Evolutionary conservation across 768 basidiomycete genomes (phyloP).

Genomic region (Suillus subaureus): DNA sequence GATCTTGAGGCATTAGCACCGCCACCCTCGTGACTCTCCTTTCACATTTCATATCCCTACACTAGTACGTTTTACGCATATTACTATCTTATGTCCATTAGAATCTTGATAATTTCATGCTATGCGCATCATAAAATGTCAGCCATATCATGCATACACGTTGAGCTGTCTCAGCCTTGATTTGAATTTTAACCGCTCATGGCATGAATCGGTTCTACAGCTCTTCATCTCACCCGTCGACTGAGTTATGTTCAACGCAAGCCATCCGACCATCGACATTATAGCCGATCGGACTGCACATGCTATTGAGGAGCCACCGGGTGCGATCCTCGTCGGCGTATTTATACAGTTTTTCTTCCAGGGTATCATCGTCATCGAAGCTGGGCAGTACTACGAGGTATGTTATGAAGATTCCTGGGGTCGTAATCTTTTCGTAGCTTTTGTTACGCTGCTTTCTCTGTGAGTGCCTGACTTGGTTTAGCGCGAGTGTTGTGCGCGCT

Average conservation of each 20-base stretch:
- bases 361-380: slow-evolving; percentile 44
- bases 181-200: not conserved
- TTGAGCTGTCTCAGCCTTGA: not conserved
- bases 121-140: not conserved
- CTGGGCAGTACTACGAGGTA: slow-evolving; percentile 42
- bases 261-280: not conserved
- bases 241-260: slow-evolving; percentile 1
- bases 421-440: slow-evolving; percentile 44
- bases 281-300: slow-evolving; percentile 16
- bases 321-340: slow-evolving; percentile 47
- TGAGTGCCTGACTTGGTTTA: slow-evolving; percentile 25
- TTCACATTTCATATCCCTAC: slow-evolving; percentile 1
- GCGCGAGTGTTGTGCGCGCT: not conserved
- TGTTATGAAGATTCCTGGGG: slow-evolving; percentile 46
- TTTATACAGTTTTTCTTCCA: slow-evolving; percentile 52
- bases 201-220: not conserved
- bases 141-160: not conserved
- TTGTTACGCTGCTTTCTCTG: slow-evolving; percentile 45
- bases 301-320: slow-evolving; percentile 33
- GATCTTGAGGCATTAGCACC: slow-evolving; percentile 9
- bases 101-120: slow-evolving; percentile 18
- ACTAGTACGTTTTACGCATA: slow-evolving; percentile 14
- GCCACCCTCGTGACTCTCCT: not conserved
- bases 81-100: slow-evolving; percentile 17
- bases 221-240: not conserved